Conservation (phyloP, 2,329 filamentous ascomycete species). For the Colletotrichum sp. region DNA sequence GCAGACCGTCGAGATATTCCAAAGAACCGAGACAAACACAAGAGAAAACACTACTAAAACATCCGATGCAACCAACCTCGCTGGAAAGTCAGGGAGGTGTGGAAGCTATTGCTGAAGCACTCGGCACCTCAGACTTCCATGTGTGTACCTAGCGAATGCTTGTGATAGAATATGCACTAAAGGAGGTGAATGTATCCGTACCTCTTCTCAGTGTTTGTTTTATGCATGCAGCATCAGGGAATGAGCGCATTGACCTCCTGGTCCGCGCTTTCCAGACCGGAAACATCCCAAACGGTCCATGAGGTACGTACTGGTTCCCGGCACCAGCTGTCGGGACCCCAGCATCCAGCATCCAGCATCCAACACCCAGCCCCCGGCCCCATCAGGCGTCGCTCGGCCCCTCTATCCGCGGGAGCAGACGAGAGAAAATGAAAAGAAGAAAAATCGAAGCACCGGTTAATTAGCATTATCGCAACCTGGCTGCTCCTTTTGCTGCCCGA, state of each 20-base stretch:
- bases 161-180: not conserved
- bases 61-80: not conserved
- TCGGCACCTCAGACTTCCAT: not conserved
- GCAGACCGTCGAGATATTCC: not conserved
- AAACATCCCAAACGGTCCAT: not conserved
- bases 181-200: not conserved
- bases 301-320: not conserved
- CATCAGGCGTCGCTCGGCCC: not conserved
- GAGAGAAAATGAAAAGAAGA: not conserved
- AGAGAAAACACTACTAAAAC: not conserved
- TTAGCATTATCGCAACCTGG: not conserved
- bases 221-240: not conserved
- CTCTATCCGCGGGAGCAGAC: constrained; percentile 1
- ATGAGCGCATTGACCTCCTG: not conserved
- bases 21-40: not conserved
- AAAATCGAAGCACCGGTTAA: not conserved
- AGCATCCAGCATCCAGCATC: not conserved
- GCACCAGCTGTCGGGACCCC: not conserved
- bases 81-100: not conserved
- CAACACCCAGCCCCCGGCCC: not conserved
- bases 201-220: not conserved
- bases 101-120: not conserved
- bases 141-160: not conserved
- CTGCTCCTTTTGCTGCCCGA: not conserved
- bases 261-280: not conserved